Percentiles rank a stretch among this genome's conserved stretches.
These are phyloP conservation scores for Filosporella fistucella DNA, from an alignment of 495 filamentous ascomycete genomes.

Conservation along the genomic window DNA sequence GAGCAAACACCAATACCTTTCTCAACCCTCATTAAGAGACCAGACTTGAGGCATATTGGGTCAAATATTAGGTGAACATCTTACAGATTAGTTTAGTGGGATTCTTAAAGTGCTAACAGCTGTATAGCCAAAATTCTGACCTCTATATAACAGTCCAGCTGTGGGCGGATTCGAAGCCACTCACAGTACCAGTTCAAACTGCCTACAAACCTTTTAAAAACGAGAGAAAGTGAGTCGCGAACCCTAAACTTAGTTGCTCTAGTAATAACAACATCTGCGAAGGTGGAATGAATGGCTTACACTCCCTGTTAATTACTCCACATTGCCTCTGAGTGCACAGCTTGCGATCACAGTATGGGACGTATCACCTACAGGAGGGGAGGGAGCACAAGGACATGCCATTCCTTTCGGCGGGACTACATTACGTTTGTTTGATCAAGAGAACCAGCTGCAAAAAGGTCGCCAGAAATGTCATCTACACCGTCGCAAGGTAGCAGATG, in stretches of 20 bases:
- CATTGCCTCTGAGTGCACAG: slow-evolving; percentile 71
- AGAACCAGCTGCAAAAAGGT: slow-evolving; percentile 83
- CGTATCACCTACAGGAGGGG: slow-evolving; percentile 68
- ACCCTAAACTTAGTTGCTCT: neutral
- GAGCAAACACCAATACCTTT: slow-evolving; percentile 72
- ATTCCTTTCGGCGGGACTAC: slow-evolving; percentile 95
- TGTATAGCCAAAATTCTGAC: slow-evolving; percentile 62
- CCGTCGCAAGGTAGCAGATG: slow-evolving; percentile 79
- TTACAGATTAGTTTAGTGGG: too few species aligned
- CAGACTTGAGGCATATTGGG: slow-evolving; percentile 78
- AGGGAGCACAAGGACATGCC: slow-evolving; percentile 63
- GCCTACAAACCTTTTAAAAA: slow-evolving; percentile 83
- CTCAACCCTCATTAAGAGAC: slow-evolving; percentile 70
- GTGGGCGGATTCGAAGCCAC: slow-evolving; percentile 92
- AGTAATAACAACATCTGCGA: slow-evolving; percentile 7
- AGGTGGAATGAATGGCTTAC: slow-evolving; percentile 96
- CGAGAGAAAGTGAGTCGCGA: slow-evolving; percentile 41
- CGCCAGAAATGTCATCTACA: slow-evolving; percentile 88
- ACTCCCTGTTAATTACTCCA: slow-evolving; percentile 76
- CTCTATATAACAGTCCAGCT: slow-evolving; percentile 89
- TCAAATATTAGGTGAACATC: slow-evolving; percentile 70
- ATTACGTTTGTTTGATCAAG: slow-evolving; percentile 81
- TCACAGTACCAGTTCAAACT: slow-evolving; percentile 89
- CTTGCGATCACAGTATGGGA: slow-evolving; percentile 97
- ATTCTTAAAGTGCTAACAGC: too few species aligned